Evolutionary conservation across 1,139 yeast genomes (phyloP).

Genomic region (Lodderomyces metapsilosis): DNA sequence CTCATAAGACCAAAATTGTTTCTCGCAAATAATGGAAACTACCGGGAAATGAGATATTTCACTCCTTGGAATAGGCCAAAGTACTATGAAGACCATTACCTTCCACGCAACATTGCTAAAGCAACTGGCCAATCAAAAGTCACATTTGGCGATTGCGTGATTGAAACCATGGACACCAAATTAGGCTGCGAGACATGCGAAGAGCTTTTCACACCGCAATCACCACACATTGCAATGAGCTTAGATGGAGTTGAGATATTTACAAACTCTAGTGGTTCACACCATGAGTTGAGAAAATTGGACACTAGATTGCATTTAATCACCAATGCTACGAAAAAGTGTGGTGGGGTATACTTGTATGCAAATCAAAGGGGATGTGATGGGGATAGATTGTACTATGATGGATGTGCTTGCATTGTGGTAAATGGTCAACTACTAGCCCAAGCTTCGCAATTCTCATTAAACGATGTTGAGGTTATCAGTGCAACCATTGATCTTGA

Average conservation of each 20-base stretch:
- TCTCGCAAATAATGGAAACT: slow-evolving; percentile 96
- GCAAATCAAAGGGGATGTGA: slow-evolving; percentile 98
- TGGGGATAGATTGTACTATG: slow-evolving; percentile 94
- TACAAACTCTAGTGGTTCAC: slow-evolving; percentile 94
- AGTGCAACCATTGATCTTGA: slow-evolving; percentile 92
- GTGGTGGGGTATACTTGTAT: slow-evolving; percentile 93
- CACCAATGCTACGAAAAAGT: slow-evolving; percentile 87
- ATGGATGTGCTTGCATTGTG: slow-evolving; percentile 93
- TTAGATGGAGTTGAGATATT: slow-evolving; percentile 95
- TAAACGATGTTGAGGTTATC: slow-evolving; percentile 88
- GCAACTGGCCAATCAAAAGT: slow-evolving; percentile 67
- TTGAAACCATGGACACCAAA: slow-evolving; percentile 79
- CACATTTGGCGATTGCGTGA: slow-evolving; percentile 85
- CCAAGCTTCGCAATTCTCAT: slow-evolving; percentile 87
- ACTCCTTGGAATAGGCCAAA: slow-evolving; percentile 89
- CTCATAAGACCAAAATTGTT: slow-evolving; percentile 89
- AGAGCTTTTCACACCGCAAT: slow-evolving; percentile 91
- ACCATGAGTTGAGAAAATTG: slow-evolving; percentile 89
- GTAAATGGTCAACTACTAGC: slow-evolving; percentile 90
- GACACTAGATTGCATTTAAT: slow-evolving; percentile 82
- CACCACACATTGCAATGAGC: slow-evolving; percentile 91
- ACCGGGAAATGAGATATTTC: slow-evolving; percentile 95
- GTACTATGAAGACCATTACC: slow-evolving; percentile 64
- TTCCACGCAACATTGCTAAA: slow-evolving; percentile 67
- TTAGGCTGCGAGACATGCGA: slow-evolving; percentile 98